Evolutionary conservation across 2,329 filamentous ascomycete species (phyloP).

Genomic region (Claviceps sp.): DNA sequence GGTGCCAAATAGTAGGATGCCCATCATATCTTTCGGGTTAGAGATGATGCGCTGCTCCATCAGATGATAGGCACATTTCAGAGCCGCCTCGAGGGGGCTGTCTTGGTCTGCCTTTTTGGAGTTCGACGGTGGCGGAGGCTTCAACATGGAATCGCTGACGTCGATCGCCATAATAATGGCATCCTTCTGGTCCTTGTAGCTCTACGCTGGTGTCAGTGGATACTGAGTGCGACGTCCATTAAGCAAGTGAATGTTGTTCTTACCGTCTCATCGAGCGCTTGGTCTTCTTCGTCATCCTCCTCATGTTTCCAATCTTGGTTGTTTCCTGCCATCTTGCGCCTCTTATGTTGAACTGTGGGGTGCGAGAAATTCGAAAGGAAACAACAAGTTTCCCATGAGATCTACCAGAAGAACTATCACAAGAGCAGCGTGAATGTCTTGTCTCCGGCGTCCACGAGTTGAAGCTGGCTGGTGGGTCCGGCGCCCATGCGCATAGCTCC

Average conservation of each 20-base stretch:
- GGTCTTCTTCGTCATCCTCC: slow-evolving; percentile 52
- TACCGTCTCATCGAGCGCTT: slow-evolving; percentile 49
- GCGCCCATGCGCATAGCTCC: background rate
- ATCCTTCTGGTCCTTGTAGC: slow-evolving; percentile 88
- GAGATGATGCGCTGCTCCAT: slow-evolving; percentile 99
- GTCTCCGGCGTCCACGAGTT: background rate
- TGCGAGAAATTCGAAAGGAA: background rate
- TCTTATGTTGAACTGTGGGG: too few species aligned
- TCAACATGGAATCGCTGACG: slow-evolving; percentile 77
- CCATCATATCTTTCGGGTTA: slow-evolving; percentile 94
- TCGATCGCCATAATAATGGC: slow-evolving; percentile 97
- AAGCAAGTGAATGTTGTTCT: background rate
- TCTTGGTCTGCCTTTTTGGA: slow-evolving; percentile 68
- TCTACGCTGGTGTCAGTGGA: slow-evolving; percentile 31
- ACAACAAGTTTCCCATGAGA: background rate
- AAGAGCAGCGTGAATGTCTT: background rate
- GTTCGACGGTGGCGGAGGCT: slow-evolving; percentile 45
- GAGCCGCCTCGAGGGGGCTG: slow-evolving; percentile 65
- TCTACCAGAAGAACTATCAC: background rate
- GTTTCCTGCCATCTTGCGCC: slow-evolving; percentile 18
- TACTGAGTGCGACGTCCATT: background rate
- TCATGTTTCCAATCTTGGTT: slow-evolving; percentile 32
- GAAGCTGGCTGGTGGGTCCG: too few species aligned
- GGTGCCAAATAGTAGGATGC: slow-evolving; percentile 82
- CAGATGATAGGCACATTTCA: slow-evolving; percentile 87